Conservation (phyloP, 2,329 filamentous ascomycete genomes). For the Fusarium sp. region DNA sequence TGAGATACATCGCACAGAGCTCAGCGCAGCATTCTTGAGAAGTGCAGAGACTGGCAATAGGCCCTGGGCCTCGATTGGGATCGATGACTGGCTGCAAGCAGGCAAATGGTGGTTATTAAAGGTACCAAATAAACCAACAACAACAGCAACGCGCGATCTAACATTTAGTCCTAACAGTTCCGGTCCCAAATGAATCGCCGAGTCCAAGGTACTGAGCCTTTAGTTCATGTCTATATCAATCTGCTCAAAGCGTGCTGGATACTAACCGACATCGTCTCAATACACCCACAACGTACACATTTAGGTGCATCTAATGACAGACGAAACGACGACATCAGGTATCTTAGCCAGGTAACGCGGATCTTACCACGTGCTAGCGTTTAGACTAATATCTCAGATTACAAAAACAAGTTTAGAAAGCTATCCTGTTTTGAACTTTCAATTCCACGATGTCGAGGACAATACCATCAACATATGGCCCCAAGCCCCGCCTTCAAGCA, state of each 20-base stretch:
- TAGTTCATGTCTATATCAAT: background rate
- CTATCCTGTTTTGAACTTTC: background rate
- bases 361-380: too few relatives aligned
- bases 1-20: rapidly evolving
- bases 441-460: rapidly evolving
- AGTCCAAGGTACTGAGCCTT: rapidly evolving
- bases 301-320: rapidly evolving
- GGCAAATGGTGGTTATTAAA: background rate
- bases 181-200: rapidly evolving
- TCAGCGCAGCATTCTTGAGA: rapidly evolving
- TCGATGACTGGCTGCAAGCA: background rate
- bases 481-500: rapidly evolving
- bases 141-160: too few relatives aligned
- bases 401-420: rapidly evolving
- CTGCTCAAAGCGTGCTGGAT: background rate
- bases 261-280: rapidly evolving
- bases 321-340: background rate
- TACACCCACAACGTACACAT: rapidly evolving
- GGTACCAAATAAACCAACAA: rapidly evolving
- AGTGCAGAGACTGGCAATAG: rapidly evolving
- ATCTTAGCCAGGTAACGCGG: rapidly evolving
- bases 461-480: background rate
- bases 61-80: rapidly evolving
- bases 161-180: too few relatives aligned
- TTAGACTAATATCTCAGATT: too few relatives aligned